These are phyloP conservation scores for Pholiota microspora DNA, from an alignment of 768 basidiomycete genomes.

Conservation along the genomic window DNA sequence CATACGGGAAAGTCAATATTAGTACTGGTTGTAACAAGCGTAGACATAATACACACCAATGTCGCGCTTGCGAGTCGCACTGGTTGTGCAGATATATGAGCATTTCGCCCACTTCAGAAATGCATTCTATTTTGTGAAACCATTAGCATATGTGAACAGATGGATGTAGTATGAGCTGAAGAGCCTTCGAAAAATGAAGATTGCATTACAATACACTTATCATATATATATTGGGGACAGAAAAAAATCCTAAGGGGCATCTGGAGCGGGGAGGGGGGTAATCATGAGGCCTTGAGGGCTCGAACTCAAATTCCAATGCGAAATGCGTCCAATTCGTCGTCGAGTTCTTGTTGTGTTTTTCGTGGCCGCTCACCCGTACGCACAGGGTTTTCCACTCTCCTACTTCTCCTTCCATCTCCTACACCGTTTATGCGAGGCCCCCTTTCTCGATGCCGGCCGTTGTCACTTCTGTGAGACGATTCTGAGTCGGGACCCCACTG, in stretches of 20 bases:
- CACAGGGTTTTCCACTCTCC: conserved; percentile 21
- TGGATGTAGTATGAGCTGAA: neutral
- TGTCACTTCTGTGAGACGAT: neutral
- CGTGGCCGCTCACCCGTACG: conserved; percentile 37
- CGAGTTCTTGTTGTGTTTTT: conserved; percentile 74
- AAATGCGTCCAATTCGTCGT: conserved; percentile 82
- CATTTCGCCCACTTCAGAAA: no score
- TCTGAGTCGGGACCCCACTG: conserved; percentile 20
- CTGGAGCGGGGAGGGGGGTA: neutral
- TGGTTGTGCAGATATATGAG: no score
- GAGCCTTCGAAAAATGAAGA: neutral
- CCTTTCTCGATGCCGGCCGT: conserved; percentile 4
- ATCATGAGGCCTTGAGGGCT: neutral
- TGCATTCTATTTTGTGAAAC: no score
- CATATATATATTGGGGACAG: neutral
- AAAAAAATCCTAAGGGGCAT: neutral
- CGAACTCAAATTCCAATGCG: conserved; percentile 22
- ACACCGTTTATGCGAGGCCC: conserved; percentile 8
- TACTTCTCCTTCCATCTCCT: conserved; percentile 16
- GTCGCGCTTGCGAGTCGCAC: no score
- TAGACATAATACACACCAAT: no score
- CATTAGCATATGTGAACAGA: no score
- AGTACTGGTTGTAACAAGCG: no score
- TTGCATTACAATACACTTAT: neutral
- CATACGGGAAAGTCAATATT: no score